phyloP scores from a whole-genome alignment of 768 basidiomycete genomes.

The Erythrobasidium yunnanense region DNA sequence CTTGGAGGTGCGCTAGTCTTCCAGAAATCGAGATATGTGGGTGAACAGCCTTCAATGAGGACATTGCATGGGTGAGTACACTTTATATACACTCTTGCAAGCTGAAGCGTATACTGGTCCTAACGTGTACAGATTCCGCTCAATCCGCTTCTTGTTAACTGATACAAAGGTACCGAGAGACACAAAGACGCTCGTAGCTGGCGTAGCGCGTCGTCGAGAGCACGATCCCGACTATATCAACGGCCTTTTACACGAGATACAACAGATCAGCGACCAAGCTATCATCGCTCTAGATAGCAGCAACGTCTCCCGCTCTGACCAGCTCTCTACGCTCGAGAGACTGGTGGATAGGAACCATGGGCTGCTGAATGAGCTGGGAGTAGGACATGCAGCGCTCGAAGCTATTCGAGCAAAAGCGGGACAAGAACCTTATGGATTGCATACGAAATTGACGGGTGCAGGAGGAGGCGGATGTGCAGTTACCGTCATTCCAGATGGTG shows the following conservation, averaged over 20 bases:
- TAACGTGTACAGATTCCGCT: conserved; percentile 63
- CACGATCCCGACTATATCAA: conserved; percentile 78
- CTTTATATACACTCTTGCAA: no score
- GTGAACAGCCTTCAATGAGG: conserved; percentile 67
- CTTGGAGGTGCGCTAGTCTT: conserved; percentile 88
- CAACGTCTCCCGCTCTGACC: conserved; percentile 54
- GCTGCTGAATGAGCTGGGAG: conserved; percentile 70
- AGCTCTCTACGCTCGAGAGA: conserved; percentile 60
- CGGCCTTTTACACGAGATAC: conserved; percentile 66
- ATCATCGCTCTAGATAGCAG: conserved; percentile 61
- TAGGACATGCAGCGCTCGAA: conserved; percentile 83
- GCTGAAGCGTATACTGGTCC: background rate
- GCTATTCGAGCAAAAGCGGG: conserved; percentile 61
- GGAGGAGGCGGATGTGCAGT: conserved; percentile 98
- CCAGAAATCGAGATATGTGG: conserved; percentile 58
- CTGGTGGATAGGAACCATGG: conserved; percentile 82
- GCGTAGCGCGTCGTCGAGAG: conserved; percentile 63
- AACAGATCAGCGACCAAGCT: conserved; percentile 73
- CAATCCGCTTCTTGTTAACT: conserved; percentile 75
- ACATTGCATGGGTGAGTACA: conserved; percentile 63
- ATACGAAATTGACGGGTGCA: conserved; percentile 93
- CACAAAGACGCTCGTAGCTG: conserved; percentile 85
- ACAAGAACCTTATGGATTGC: conserved; percentile 55
- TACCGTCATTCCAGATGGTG: conserved; percentile 86
- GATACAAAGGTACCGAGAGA: conserved; percentile 88